A percentile compares a stretch with the other conserved stretches of the same genome.
These are phyloP conservation scores for Thuja plicata DNA, from an alignment of 83 land plant genomes.

Conservation along the genomic window DNA sequence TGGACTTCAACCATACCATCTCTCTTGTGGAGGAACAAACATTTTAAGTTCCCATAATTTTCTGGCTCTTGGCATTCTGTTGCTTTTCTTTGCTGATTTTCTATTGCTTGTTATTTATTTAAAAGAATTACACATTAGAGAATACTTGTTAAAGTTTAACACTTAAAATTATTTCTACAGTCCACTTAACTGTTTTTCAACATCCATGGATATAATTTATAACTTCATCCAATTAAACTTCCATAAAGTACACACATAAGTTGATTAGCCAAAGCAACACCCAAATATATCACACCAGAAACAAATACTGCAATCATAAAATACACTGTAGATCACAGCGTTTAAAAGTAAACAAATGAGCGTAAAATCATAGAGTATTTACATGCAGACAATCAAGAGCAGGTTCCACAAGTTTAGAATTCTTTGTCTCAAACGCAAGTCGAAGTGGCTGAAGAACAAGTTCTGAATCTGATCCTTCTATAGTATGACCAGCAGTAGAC, in stretches of 20 bases:
- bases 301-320: not conserved
- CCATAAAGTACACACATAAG: not conserved
- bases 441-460: constrained; percentile 84
- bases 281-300: not conserved
- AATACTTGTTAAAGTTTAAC: not conserved
- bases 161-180: not conserved
- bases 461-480: constrained; percentile 79
- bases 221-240: not conserved
- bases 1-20: not conserved
- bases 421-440: constrained; percentile 93
- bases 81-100: not conserved
- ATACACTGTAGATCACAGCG: not conserved
- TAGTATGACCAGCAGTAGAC: constrained; percentile 73
- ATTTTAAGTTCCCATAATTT: not conserved
- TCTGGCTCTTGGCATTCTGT: not conserved
- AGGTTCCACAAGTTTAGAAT: constrained; percentile 78
- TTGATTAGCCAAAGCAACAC: not conserved
- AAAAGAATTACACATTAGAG: not conserved
- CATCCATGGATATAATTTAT: not conserved
- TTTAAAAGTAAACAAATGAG: not conserved
- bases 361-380: constrained; percentile 12
- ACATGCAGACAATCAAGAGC: constrained; percentile 99
- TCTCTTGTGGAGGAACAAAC: not conserved
- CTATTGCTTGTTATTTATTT: not conserved
- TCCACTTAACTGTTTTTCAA: not conserved